These are phyloP conservation scores for Colletotrichum phormii DNA, from an alignment of 2,329 filamentous ascomycete genomes.

Conservation along the genomic window DNA sequence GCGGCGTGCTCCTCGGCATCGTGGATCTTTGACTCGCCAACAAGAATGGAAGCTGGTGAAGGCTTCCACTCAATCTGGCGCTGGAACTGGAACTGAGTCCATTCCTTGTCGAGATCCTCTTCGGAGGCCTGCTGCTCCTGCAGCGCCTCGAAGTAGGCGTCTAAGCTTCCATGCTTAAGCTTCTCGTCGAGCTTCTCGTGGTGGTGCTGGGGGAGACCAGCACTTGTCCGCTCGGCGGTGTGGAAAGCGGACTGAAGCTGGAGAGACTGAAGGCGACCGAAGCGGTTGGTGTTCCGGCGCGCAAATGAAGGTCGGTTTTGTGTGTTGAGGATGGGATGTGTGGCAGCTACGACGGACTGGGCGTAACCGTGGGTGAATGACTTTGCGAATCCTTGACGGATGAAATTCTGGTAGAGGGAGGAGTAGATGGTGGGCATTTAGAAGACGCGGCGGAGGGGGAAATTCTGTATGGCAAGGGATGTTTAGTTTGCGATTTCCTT, in stretches of 20 bases:
- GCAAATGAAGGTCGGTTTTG: constrained; percentile 75
- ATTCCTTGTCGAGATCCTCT: constrained; percentile 80
- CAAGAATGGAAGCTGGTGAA: constrained; percentile 64
- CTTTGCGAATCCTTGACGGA: constrained; percentile 97
- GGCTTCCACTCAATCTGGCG: constrained; percentile 92
- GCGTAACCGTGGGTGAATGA: constrained; percentile 98
- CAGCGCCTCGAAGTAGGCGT: constrained; percentile 92
- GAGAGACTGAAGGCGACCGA: constrained; percentile 65
- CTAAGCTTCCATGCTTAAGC: constrained; percentile 74
- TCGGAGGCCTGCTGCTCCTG: constrained; percentile 73
- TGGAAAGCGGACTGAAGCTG: constrained; percentile 85
- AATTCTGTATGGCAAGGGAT: constrained; percentile 52
- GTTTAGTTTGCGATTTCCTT: constrained; percentile 41
- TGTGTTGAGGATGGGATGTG: constrained; percentile 81
- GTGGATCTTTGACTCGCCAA: constrained; percentile 69
- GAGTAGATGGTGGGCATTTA: constrained; percentile 90
- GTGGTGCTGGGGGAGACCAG: constrained; percentile 68
- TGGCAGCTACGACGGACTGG: constrained; percentile 95
- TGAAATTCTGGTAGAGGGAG: constrained; percentile 80
- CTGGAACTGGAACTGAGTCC: constrained; percentile 91
- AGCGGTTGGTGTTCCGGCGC: constrained; percentile 66
- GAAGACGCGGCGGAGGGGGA: constrained; percentile 73
- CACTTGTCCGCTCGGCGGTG: constrained; percentile 60
- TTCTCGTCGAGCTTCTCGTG: constrained; percentile 63
- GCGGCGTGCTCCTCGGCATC: constrained; percentile 49